Evolutionary conservation across 768 basidiomycete genomes (phyloP).

Genomic region (Terana coerulea): DNA sequence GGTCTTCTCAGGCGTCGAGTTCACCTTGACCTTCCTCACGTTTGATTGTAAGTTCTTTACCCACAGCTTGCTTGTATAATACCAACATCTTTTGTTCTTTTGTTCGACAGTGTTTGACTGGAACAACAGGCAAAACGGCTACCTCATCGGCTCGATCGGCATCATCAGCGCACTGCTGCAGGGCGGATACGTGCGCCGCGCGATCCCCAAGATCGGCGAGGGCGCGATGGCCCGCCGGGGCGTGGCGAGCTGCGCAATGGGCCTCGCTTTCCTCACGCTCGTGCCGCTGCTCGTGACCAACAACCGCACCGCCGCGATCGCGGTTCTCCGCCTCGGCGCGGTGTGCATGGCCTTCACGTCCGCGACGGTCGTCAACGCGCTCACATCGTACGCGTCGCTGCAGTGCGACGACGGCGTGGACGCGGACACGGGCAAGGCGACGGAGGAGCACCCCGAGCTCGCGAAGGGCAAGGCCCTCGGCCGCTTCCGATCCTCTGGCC

Average conservation of each 20-base stretch:
- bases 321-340: constrained; percentile 64
- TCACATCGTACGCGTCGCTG: constrained; percentile 87
- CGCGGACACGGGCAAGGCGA: constrained; percentile 50
- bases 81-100: neutral
- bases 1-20: constrained; percentile 93
- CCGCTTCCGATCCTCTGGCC: constrained; percentile 86
- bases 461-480: constrained; percentile 85
- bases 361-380: constrained; percentile 90
- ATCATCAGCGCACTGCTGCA: constrained; percentile 87
- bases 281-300: constrained; percentile 55
- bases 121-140: constrained; percentile 86
- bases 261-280: constrained; percentile 65
- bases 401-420: constrained; percentile 80
- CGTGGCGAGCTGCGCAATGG: constrained; percentile 65
- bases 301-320: constrained; percentile 42
- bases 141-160: constrained; percentile 82
- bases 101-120: constrained; percentile 72
- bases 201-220: constrained; percentile 72
- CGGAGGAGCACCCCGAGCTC: constrained; percentile 58
- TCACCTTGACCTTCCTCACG: constrained; percentile 93
- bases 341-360: constrained; percentile 89
- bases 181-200: constrained; percentile 90
- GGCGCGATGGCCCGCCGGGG: constrained; percentile 82
- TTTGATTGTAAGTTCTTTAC: constrained; percentile 66
- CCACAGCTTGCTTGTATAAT: constrained; percentile 3